These are phyloP conservation scores for Dendrocalamus sinicus DNA, from an alignment of 176 grass and related monocot species.

Conservation along the genomic window DNA sequence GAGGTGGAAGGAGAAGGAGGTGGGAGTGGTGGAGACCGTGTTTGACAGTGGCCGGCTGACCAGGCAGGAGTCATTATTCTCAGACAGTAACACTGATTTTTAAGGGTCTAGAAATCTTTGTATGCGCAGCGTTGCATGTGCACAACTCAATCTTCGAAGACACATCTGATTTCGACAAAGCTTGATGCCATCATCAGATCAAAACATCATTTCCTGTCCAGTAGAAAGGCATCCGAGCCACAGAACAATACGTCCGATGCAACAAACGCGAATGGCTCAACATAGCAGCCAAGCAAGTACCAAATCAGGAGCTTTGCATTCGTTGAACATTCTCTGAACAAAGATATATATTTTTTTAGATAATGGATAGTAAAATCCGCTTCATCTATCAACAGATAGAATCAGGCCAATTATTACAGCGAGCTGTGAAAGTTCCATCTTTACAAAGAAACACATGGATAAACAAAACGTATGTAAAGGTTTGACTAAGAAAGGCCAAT, in stretches of 20 bases:
- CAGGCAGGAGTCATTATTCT: constrained; percentile 55
- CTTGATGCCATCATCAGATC: not conserved
- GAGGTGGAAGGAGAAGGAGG: constrained; percentile 27
- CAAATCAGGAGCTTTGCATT: not conserved
- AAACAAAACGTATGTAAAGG: no score
- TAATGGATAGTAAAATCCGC: no score
- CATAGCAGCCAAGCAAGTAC: not conserved
- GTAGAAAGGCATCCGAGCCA: not conserved
- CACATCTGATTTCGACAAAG: not conserved
- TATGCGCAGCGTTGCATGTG: no score
- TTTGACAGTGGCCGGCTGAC: constrained; percentile 56
- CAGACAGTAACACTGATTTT: no score
- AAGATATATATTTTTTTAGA: no score
- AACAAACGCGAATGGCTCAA: not conserved
- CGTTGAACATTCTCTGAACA: not conserved
- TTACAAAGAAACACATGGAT: no score
- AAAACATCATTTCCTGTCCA: not conserved
- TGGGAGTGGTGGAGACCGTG: constrained; percentile 32
- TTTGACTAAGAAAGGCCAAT: no score
- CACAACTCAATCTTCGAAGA: not conserved
- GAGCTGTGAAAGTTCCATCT: no score
- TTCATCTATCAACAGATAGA: no score
- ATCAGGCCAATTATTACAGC: no score
- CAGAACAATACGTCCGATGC: not conserved
- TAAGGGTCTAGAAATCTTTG: no score